A percentile compares a stretch with the other conserved stretches of the same genome.
phyloP scores from a whole-genome alignment of 139 green algal species.

The Pleodorina starrii region DNA sequence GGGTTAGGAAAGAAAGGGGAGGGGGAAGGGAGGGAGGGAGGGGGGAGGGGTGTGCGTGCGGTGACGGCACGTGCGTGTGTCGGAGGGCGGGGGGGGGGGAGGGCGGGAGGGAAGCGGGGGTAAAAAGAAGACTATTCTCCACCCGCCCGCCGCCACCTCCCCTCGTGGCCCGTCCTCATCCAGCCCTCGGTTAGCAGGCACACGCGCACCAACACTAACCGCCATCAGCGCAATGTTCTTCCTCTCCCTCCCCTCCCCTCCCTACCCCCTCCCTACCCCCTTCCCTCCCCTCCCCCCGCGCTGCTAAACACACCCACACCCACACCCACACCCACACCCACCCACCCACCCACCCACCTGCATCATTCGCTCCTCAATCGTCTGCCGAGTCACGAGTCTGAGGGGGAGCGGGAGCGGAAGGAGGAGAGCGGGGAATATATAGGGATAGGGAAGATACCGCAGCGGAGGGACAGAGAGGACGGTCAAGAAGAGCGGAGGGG shows the following conservation, averaged over 20 bases:
- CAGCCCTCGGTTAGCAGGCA: too few relatives aligned
- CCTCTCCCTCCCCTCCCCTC: background rate
- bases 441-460: too few relatives aligned
- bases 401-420: background rate
- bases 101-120: background rate
- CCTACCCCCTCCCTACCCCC: background rate
- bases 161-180: too few relatives aligned
- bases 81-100: background rate
- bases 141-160: too few relatives aligned
- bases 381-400: constrained; percentile 83
- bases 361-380: constrained; percentile 95
- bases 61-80: too few relatives aligned
- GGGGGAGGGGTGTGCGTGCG: background rate
- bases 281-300: background rate
- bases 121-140: too few relatives aligned
- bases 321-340: background rate
- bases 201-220: too few relatives aligned
- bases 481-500: too few relatives aligned
- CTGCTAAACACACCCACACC: too few relatives aligned
- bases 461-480: too few relatives aligned
- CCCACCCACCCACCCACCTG: constrained; percentile 60
- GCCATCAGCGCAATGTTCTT: too few relatives aligned
- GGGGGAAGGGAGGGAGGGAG: background rate
- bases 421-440: background rate
- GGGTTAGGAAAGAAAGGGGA: background rate